Conservation (phyloP, 2,329 filamentous ascomycete genomes). For the Dactylellina haptotyla region DNA sequence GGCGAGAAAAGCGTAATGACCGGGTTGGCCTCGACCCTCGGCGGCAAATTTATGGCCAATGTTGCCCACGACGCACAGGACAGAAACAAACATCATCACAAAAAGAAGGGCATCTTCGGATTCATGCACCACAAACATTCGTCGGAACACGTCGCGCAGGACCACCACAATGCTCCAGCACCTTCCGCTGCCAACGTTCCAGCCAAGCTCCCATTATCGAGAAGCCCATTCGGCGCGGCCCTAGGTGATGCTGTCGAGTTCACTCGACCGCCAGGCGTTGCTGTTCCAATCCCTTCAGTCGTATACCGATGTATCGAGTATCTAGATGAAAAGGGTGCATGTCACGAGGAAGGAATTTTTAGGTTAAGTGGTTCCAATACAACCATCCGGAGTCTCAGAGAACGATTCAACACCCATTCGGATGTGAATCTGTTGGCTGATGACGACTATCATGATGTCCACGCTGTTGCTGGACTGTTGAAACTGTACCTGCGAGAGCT, state of each 20-base stretch:
- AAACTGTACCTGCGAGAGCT: constrained; percentile 94
- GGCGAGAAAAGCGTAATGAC: constrained; percentile 82
- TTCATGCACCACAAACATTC: constrained; percentile 75
- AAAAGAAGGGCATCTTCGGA: constrained; percentile 70
- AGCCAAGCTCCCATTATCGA: constrained; percentile 55
- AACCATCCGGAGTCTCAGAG: constrained; percentile 87
- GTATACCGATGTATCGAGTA: constrained; percentile 97
- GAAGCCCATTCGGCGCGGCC: constrained; percentile 79
- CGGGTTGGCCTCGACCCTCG: constrained; percentile 75
- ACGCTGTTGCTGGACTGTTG: constrained; percentile 91
- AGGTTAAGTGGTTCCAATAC: constrained; percentile 95
- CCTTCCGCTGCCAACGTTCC: constrained; percentile 16
- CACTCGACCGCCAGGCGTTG: constrained; percentile 76
- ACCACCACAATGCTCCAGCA: constrained; percentile 13
- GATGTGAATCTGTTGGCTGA: constrained; percentile 87
- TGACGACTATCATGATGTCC: constrained; percentile 90
- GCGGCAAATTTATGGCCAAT: constrained; percentile 73
- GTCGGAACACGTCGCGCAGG: constrained; percentile 61
- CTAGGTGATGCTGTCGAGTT: constrained; percentile 86
- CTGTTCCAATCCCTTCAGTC: constrained; percentile 84
- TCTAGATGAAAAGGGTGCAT: constrained; percentile 81
- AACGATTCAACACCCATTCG: constrained; percentile 91
- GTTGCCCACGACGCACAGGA: constrained; percentile 68
- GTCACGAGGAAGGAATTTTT: constrained; percentile 93
- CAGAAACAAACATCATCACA: constrained; percentile 78